Percentiles rank a stretch among this genome's conserved stretches.
Evolutionary conservation across 495 filamentous ascomycete genomes (phyloP).

Genomic region (Podospora pseudopauciseta): DNA sequence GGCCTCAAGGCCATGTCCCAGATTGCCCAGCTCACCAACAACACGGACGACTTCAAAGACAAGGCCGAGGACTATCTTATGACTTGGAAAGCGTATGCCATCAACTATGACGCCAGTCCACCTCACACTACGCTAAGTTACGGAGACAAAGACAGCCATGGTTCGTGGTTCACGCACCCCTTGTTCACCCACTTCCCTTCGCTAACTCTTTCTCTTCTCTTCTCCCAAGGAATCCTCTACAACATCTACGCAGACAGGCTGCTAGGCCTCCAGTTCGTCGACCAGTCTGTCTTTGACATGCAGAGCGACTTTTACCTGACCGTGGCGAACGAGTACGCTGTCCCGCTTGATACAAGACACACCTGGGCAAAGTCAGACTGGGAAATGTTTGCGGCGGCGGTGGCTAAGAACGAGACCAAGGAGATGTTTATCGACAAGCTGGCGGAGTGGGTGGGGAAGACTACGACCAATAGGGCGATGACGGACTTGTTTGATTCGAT

Average conservation of each 20-base stretch:
- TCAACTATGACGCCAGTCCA: conserved; percentile 60
- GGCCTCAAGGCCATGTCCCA: conserved; percentile 91
- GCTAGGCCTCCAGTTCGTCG: conserved; percentile 66
- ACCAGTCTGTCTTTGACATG: conserved; percentile 69
- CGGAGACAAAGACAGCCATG: conserved; percentile 40
- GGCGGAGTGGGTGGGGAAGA: conserved; percentile 74
- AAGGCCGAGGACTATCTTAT: conserved; percentile 69
- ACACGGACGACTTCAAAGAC: conserved; percentile 57
- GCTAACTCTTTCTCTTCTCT: no score
- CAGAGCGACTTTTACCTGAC: conserved; percentile 79
- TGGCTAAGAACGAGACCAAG: conserved; percentile 57
- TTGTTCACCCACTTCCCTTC: no score
- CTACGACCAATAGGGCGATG: conserved; percentile 64
- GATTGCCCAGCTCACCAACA: conserved; percentile 61
- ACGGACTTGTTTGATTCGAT: conserved; percentile 78
- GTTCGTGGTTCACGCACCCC: conserved; percentile 9
- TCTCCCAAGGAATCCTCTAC: conserved; percentile 63
- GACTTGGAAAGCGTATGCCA: conserved; percentile 71
- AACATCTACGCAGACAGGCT: conserved; percentile 80
- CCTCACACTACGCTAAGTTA: conserved; percentile 72
- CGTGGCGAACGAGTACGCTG: conserved; percentile 66
- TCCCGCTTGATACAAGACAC: conserved; percentile 82
- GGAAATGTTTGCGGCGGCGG: conserved; percentile 80
- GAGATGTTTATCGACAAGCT: conserved; percentile 64
- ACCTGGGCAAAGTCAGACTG: conserved; percentile 84